Conservation (phyloP, 495 filamentous ascomycete genomes). For the Aspergillus saccharolyticus region DNA sequence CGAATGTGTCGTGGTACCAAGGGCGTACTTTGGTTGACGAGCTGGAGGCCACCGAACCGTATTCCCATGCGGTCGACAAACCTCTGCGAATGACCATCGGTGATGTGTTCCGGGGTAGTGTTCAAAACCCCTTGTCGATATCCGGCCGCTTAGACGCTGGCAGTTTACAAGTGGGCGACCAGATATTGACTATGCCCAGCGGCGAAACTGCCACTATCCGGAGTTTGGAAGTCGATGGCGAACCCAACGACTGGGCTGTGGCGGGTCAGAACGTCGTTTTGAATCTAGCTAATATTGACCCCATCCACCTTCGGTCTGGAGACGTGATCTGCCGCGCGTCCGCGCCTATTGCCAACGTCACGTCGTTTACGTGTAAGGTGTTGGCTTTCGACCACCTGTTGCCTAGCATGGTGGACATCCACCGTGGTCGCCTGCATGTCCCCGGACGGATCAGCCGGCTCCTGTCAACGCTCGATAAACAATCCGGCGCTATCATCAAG, state of each 20-base stretch:
- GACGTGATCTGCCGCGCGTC: slow-evolving; percentile 75
- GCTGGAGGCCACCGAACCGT: slow-evolving; percentile 73
- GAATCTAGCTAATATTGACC: slow-evolving; percentile 81
- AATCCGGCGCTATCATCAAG: slow-evolving; percentile 60
- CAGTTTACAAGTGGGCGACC: slow-evolving; percentile 76
- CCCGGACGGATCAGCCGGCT: slow-evolving; percentile 69
- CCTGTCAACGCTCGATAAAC: slow-evolving; percentile 69
- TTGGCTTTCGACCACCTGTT: slow-evolving; percentile 84
- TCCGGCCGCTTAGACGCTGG: slow-evolving; percentile 85
- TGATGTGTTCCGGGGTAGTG: slow-evolving; percentile 75
- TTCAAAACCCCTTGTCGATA: slow-evolving; percentile 69
- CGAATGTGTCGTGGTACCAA: slow-evolving; percentile 67
- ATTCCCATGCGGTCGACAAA: slow-evolving; percentile 63
- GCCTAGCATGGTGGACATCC: slow-evolving; percentile 84
- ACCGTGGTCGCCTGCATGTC: slow-evolving; percentile 75
- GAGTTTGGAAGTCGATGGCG: slow-evolving; percentile 67
- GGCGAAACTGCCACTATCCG: slow-evolving; percentile 74
- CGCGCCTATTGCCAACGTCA: slow-evolving; percentile 61
- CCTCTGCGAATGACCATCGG: slow-evolving; percentile 80
- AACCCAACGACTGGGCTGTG: slow-evolving; percentile 82
- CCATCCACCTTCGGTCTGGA: slow-evolving; percentile 71
- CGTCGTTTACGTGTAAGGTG: slow-evolving; percentile 72
- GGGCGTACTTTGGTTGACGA: slow-evolving; percentile 76
- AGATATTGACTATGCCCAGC: slow-evolving; percentile 71
- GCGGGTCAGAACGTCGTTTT: slow-evolving; percentile 85